These are phyloP conservation scores for Syzygium grande DNA, from an alignment of 345 rosid species.

Conservation along the genomic window DNA sequence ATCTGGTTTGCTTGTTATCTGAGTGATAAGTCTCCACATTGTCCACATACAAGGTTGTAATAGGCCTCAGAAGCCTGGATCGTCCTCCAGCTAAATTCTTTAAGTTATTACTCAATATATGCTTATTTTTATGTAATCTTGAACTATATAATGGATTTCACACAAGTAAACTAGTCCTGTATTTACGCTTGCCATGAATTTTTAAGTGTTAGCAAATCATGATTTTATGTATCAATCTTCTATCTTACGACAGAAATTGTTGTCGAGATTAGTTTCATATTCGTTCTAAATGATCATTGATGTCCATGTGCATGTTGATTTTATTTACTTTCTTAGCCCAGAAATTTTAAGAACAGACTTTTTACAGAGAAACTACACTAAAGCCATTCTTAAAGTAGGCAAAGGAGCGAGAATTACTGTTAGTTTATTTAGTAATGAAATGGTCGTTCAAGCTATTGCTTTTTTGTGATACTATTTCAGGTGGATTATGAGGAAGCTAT, in stretches of 20 bases:
- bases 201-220: background rate
- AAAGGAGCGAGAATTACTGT: background rate
- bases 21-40: background rate
- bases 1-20: background rate
- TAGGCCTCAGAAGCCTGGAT: background rate
- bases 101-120: background rate
- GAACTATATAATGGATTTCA: background rate
- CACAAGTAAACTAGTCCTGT: background rate
- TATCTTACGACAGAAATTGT: background rate
- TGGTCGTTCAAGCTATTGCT: background rate
- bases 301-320: background rate
- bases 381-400: background rate
- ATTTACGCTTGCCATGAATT: background rate
- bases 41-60: background rate
- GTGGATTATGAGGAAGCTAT: slow-evolving; percentile 96
- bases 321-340: background rate
- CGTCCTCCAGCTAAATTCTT: background rate
- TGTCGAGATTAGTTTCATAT: background rate
- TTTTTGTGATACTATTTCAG: slow-evolving; percentile 31
- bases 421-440: background rate
- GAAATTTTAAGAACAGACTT: background rate
- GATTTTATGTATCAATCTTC: background rate
- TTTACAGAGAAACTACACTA: too few species aligned
- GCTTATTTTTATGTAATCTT: background rate
- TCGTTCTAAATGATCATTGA: background rate